phyloP scores from a whole-genome alignment of 331 rosid species.

The Pyracantha coccinea region DNA sequence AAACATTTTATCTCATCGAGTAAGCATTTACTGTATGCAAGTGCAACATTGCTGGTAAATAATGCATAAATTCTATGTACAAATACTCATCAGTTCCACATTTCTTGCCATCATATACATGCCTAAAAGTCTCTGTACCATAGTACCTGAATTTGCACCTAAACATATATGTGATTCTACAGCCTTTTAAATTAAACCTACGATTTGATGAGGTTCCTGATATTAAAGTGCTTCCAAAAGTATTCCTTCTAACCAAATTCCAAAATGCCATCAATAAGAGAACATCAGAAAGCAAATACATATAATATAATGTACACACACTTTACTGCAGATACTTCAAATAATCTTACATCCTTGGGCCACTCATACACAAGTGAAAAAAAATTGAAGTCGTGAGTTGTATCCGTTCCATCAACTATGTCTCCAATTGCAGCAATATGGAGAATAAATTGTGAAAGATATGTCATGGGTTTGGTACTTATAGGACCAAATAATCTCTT shows the following conservation, averaged over 20 bases:
- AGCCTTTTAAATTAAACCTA: not conserved
- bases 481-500: slow-evolving; percentile 75
- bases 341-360: slow-evolving; percentile 92
- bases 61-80: not conserved
- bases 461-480: slow-evolving; percentile 78
- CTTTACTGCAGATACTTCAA: slow-evolving; percentile 1
- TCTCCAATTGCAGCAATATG: slow-evolving; percentile 97
- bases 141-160: not conserved
- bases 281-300: not conserved
- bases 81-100: not conserved
- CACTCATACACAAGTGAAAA: slow-evolving; percentile 90
- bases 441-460: slow-evolving; percentile 85
- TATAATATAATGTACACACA: not conserved
- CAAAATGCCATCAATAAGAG: not conserved
- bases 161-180: not conserved
- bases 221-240: not conserved
- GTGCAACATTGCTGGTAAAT: not conserved
- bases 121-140: not conserved
- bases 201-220: not conserved
- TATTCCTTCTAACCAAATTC: not conserved
- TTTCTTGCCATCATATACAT: not conserved
- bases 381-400: slow-evolving; percentile 96
- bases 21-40: not conserved
- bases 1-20: not conserved
- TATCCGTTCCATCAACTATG: slow-evolving; percentile 95